phyloP scores from a whole-genome alignment of 2,329 filamentous ascomycete species.

The Nemania abortiva region DNA sequence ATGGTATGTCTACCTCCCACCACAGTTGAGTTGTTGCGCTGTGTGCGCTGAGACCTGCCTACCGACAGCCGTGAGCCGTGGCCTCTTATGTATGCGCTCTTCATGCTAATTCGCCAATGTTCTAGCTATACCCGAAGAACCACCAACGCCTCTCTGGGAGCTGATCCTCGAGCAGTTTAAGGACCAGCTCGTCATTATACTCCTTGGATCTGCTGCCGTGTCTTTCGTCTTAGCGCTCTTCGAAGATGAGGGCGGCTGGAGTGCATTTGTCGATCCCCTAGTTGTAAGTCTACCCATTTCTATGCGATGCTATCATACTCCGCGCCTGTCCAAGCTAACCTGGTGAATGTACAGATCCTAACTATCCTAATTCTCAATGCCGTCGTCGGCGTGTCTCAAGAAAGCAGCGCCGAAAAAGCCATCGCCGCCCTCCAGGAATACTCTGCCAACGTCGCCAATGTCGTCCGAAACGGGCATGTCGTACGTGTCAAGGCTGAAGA shows the following conservation, averaged over 20 bases:
- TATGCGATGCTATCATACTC: conserved; percentile 10
- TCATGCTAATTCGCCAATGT: conserved; percentile 33
- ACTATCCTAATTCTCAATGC: conserved; percentile 97
- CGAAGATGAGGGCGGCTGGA: conserved; percentile 93
- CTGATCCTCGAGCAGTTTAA: conserved; percentile 99
- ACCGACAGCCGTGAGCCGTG: background rate
- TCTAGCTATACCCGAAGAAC: conserved; percentile 81
- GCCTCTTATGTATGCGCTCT: conserved; percentile 21
- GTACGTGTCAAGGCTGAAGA: conserved; percentile 94
- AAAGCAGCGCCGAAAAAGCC: conserved; percentile 98
- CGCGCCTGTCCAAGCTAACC: conserved; percentile 38
- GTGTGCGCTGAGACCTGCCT: conserved; percentile 35
- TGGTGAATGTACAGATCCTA: conserved; percentile 74
- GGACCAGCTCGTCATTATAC: conserved; percentile 95
- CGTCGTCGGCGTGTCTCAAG: conserved; percentile 96
- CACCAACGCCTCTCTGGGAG: conserved; percentile 95
- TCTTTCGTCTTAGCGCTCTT: conserved; percentile 95
- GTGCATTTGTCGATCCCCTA: conserved; percentile 94
- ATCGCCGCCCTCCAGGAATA: conserved; percentile 99
- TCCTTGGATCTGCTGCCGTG: conserved; percentile 90
- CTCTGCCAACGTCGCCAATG: conserved; percentile 97
- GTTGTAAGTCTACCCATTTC: conserved; percentile 74
- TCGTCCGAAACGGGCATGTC: conserved; percentile 84
- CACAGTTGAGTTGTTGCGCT: background rate
- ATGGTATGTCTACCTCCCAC: conserved; percentile 63